phyloP scores from a whole-genome alignment of 768 basidiomycete species.

The Termitomyces titanicus region DNA sequence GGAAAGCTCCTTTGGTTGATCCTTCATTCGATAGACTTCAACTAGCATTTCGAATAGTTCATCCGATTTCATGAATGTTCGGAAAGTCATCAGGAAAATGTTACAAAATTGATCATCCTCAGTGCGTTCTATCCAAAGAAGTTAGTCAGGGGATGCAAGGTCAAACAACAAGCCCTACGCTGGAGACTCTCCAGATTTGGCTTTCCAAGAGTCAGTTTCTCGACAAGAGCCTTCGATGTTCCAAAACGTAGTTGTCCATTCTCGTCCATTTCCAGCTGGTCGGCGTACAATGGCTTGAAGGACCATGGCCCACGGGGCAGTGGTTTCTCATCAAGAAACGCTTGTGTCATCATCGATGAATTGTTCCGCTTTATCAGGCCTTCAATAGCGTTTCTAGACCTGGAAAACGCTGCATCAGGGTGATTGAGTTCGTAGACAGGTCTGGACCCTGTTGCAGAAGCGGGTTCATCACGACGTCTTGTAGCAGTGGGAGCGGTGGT shows the following conservation, averaged over 20 bases:
- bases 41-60: conserved; percentile 67
- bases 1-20: conserved; percentile 44
- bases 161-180: conserved; percentile 37
- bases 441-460: conserved; percentile 21
- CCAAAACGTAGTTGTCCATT: conserved; percentile 69
- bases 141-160: neutral
- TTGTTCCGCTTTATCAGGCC: conserved; percentile 17
- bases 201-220: conserved; percentile 52
- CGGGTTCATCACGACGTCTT: conserved; percentile 36
- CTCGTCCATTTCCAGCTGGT: conserved; percentile 60
- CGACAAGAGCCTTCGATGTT: conserved; percentile 68
- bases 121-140: conserved; percentile 14
- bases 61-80: conserved; percentile 71
- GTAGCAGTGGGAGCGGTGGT: conserved; percentile 19
- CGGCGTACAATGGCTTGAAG: conserved; percentile 53
- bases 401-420: conserved; percentile 3
- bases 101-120: conserved; percentile 39
- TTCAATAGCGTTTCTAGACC: conserved; percentile 8
- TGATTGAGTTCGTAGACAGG: conserved; percentile 3
- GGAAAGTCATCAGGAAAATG: conserved; percentile 82
- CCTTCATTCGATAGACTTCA: conserved; percentile 54
- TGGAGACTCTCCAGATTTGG: conserved; percentile 41
- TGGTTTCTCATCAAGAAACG: conserved; percentile 37
- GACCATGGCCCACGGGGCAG: conserved; percentile 51
- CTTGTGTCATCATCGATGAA: conserved; percentile 34